Conservation (phyloP, 176 grass and related monocot species). For the Pontederia paniculata region DNA sequence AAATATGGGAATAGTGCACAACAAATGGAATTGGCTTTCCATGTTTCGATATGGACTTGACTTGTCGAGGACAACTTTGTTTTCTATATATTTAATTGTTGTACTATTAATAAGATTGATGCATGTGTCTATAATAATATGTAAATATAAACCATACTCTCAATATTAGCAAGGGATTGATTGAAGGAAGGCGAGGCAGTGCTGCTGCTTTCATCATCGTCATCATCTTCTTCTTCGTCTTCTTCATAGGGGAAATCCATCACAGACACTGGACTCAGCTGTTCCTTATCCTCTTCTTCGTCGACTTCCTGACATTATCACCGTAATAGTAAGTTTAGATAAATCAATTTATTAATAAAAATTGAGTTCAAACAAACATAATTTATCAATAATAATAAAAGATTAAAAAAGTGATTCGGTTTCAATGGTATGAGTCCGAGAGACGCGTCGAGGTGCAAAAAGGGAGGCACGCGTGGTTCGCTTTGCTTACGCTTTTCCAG, state of each 20-base stretch:
- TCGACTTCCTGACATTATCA: not conserved
- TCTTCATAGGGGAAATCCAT: constrained; percentile 67
- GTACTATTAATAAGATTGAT: not conserved
- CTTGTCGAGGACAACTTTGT: not conserved
- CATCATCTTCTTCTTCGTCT: constrained; percentile 15
- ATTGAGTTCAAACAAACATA: too few species aligned
- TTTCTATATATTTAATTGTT: not conserved
- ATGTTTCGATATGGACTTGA: too few species aligned
- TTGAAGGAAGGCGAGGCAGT: constrained; percentile 28
- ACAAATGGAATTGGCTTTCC: too few species aligned
- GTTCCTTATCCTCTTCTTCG: constrained; percentile 21
- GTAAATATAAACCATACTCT: constrained; percentile 27
- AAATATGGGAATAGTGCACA: too few species aligned
- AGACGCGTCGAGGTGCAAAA: too few species aligned
- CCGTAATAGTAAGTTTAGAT: too few species aligned
- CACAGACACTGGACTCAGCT: constrained; percentile 56
- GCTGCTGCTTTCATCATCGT: constrained; percentile 9
- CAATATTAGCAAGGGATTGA: constrained; percentile 32
- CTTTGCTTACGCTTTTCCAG: too few species aligned
- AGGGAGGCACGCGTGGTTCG: too few species aligned
- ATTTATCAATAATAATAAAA: too few species aligned
- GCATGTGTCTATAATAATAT: not conserved
- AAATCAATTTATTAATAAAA: too few species aligned
- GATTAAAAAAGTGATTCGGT: too few species aligned
- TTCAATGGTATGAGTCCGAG: too few species aligned